These are phyloP conservation scores for Ilex asprella DNA, from an alignment of 257 asterid species.

Conservation along the genomic window DNA sequence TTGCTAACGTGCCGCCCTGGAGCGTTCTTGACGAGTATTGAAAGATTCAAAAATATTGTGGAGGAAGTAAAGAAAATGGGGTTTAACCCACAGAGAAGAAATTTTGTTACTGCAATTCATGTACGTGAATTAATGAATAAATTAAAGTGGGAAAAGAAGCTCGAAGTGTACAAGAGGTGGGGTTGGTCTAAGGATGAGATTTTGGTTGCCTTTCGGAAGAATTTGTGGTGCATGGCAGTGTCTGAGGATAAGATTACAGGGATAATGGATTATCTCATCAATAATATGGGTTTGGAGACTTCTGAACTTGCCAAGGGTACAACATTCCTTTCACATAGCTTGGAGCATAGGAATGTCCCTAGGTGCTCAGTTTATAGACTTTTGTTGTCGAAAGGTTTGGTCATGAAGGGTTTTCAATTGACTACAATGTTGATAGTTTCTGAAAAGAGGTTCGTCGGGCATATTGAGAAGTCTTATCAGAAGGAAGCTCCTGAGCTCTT, in stretches of 20 bases:
- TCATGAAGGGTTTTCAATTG: background rate
- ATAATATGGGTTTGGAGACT: constrained; percentile 14
- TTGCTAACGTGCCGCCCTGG: constrained; percentile 6
- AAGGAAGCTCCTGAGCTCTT: constrained; percentile 8
- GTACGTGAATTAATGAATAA: constrained; percentile 8
- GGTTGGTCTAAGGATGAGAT: constrained; percentile 22
- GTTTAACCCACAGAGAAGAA: background rate
- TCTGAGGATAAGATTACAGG: constrained; percentile 19
- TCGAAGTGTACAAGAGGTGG: constrained; percentile 22
- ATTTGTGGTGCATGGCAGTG: constrained; percentile 9
- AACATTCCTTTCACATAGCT: constrained; percentile 6
- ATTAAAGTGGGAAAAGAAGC: constrained; percentile 18
- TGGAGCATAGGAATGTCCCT: constrained; percentile 20
- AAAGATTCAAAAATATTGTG: background rate
- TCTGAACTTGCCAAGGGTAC: constrained; percentile 3
- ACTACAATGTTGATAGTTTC: background rate
- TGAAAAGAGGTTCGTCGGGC: constrained; percentile 5
- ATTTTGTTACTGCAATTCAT: constrained; percentile 4
- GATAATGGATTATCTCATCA: constrained; percentile 10
- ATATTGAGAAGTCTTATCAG: background rate
- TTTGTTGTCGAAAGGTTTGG: constrained; percentile 19
- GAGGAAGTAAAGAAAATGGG: constrained; percentile 14
- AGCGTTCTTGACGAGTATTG: background rate
- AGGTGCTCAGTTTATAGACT: constrained; percentile 18
- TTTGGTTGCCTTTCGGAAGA: constrained; percentile 13